These are phyloP conservation scores for Cordyceps pruinosa DNA, from an alignment of 2,329 filamentous ascomycete species.

Conservation along the genomic window DNA sequence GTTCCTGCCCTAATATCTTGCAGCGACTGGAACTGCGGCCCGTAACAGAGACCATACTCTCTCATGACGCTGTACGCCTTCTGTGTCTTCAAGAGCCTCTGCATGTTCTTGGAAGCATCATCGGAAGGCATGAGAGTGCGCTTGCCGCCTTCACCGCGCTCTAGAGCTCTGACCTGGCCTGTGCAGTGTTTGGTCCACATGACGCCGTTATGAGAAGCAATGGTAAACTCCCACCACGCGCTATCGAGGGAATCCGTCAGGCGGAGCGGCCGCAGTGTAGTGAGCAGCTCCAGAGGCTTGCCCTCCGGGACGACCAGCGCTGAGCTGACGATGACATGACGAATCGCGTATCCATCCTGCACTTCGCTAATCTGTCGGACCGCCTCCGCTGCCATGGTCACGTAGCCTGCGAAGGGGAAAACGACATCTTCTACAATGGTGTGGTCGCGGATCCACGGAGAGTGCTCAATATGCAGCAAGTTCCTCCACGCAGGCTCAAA, in stretches of 20 bases:
- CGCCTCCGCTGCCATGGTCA: slow-evolving; percentile 28
- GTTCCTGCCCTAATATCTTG: too few relatives aligned
- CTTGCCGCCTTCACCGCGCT: background rate
- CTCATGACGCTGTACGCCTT: background rate
- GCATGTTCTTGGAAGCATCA: background rate
- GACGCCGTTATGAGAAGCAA: slow-evolving; percentile 22
- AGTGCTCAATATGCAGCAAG: slow-evolving; percentile 15
- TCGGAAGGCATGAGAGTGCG: background rate
- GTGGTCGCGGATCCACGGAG: slow-evolving; percentile 33
- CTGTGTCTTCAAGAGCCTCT: background rate
- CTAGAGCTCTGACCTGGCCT: slow-evolving; percentile 18
- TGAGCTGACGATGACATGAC: slow-evolving; percentile 20
- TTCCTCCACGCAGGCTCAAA: slow-evolving; percentile 23
- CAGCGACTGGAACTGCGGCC: background rate
- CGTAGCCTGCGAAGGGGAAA: slow-evolving; percentile 32
- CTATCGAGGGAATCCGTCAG: slow-evolving; percentile 17
- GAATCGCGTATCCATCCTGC: slow-evolving; percentile 19
- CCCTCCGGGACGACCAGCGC: slow-evolving; percentile 24
- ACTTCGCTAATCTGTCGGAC: slow-evolving; percentile 14
- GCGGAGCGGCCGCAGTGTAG: slow-evolving; percentile 19
- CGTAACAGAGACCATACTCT: background rate
- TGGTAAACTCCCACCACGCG: slow-evolving; percentile 23
- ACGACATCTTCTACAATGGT: slow-evolving; percentile 26
- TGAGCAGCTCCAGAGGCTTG: slow-evolving; percentile 24
- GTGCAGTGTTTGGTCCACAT: slow-evolving; percentile 24